Evolutionary conservation across 1,284 basidiomycete genomes (phyloP).

Genomic region (Kwoniella shivajii): DNA sequence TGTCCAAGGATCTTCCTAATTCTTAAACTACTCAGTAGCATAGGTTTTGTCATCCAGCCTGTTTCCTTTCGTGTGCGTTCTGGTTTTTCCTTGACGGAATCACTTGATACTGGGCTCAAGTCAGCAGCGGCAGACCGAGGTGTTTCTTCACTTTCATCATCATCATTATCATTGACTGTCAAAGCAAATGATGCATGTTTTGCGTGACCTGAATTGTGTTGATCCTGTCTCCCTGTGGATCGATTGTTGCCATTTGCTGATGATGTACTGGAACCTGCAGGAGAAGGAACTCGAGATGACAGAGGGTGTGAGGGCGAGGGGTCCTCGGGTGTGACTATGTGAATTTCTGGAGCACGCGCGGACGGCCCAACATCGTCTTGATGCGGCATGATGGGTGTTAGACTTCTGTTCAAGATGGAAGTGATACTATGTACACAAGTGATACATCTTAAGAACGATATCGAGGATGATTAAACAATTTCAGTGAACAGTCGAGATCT

Average conservation of each 20-base stretch:
- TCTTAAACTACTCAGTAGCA: conserved; percentile 4
- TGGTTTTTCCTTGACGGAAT: background rate
- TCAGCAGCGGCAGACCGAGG: background rate
- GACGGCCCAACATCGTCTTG: conserved; percentile 6
- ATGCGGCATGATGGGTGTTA: conserved; percentile 6
- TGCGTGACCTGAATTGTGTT: background rate
- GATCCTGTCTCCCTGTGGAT: background rate
- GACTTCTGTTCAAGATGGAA: no score
- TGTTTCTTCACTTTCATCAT: background rate
- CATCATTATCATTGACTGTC: conserved; percentile 3
- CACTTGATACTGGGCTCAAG: background rate
- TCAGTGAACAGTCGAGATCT: no score
- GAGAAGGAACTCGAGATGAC: background rate
- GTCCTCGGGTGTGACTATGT: conserved; percentile 4
- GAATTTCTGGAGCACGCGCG: conserved; percentile 4
- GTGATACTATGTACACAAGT: no score
- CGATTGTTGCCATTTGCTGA: background rate
- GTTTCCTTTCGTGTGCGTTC: background rate
- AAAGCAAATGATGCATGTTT: conserved; percentile 16
- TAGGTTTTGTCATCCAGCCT: conserved; percentile 1
- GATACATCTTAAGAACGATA: no score
- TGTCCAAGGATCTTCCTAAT: conserved; percentile 20
- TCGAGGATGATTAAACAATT: no score
- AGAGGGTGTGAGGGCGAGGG: background rate
- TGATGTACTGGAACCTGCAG: no score